Percentiles rank a stretch among this genome's conserved stretches.
Evolutionary conservation across 1,284 basidiomycete genomes (phyloP).

Genomic region (Leucoagaricus sp.): DNA sequence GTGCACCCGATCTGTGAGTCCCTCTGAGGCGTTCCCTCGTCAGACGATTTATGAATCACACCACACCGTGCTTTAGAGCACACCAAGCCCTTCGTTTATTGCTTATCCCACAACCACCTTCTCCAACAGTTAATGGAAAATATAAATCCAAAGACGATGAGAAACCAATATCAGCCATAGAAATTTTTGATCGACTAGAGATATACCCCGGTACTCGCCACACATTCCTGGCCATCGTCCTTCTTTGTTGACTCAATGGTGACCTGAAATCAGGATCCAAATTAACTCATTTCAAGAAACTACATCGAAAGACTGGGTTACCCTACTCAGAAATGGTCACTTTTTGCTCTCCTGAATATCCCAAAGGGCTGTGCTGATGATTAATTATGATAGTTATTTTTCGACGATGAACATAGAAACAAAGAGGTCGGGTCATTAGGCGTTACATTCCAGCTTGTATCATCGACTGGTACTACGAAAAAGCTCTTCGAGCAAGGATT

Average conservation of each 20-base stretch:
- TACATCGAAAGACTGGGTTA: slow-evolving; percentile 79
- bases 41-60: not conserved
- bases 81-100: slow-evolving; percentile 73
- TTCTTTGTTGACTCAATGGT: not conserved
- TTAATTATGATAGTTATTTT: slow-evolving; percentile 63
- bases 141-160: not conserved
- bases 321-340: slow-evolving; percentile 83
- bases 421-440: slow-evolving; percentile 69
- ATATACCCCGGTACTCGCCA: slow-evolving; percentile 72
- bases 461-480: slow-evolving; percentile 48
- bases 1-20: slow-evolving; percentile 68
- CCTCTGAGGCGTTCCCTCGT: slow-evolving; percentile 32
- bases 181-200: slow-evolving; percentile 80
- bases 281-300: slow-evolving; percentile 74
- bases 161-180: slow-evolving; percentile 51
- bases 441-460: slow-evolving; percentile 69
- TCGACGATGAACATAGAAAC: slow-evolving; percentile 81
- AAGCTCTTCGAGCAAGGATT: slow-evolving; percentile 63
- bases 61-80: slow-evolving; percentile 49
- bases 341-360: not conserved
- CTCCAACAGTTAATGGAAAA: not conserved
- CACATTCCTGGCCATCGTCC: not conserved
- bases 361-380: too few relatives aligned
- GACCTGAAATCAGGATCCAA: slow-evolving; percentile 62
- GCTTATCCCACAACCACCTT: slow-evolving; percentile 51